A percentile compares a stretch with the other conserved stretches of the same genome.
Conservation (phyloP, 176 grass and related monocot species). For the Pontederia paniculata region DNA sequence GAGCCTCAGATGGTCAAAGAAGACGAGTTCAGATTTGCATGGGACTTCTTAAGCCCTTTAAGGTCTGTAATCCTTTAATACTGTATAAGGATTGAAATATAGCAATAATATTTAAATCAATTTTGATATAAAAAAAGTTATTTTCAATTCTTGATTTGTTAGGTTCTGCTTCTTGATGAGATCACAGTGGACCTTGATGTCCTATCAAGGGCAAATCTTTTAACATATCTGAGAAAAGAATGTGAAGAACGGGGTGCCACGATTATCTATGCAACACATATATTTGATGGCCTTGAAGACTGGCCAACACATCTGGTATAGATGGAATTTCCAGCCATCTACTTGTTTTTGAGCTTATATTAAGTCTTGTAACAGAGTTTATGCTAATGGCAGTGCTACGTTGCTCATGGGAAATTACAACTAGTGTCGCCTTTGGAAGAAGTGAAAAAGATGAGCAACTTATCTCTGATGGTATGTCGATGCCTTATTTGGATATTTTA, state of each 20-base stretch:
- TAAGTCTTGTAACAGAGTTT: slow-evolving; percentile 1
- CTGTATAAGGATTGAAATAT: too few species aligned
- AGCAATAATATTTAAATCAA: too few species aligned
- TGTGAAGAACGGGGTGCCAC: slow-evolving; percentile 56
- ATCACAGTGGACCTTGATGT: slow-evolving; percentile 91
- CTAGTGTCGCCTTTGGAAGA: slow-evolving; percentile 72
- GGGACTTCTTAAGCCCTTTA: slow-evolving; percentile 92
- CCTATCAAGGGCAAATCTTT: slow-evolving; percentile 68
- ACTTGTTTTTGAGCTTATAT: background rate
- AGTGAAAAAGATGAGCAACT: slow-evolving; percentile 81
- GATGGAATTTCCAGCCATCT: slow-evolving; percentile 1
- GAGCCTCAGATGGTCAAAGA: slow-evolving; percentile 87
- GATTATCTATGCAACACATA: slow-evolving; percentile 92
- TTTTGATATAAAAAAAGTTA: too few species aligned
- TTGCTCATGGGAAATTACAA: slow-evolving; percentile 84
- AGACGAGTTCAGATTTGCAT: slow-evolving; percentile 91
- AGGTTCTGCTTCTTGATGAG: slow-evolving; percentile 98
- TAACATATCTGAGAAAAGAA: slow-evolving; percentile 81
- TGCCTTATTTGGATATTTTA: background rate
- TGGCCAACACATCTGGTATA: slow-evolving; percentile 84
- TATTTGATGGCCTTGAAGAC: slow-evolving; percentile 93
- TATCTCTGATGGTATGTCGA: slow-evolving; percentile 80
- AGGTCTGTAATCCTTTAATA: slow-evolving; percentile 27
- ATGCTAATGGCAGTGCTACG: slow-evolving; percentile 41
- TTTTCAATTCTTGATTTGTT: background rate